Evolutionary conservation across 805 yeast species (phyloP).

Genomic region (Priceomyces melissophilus): DNA sequence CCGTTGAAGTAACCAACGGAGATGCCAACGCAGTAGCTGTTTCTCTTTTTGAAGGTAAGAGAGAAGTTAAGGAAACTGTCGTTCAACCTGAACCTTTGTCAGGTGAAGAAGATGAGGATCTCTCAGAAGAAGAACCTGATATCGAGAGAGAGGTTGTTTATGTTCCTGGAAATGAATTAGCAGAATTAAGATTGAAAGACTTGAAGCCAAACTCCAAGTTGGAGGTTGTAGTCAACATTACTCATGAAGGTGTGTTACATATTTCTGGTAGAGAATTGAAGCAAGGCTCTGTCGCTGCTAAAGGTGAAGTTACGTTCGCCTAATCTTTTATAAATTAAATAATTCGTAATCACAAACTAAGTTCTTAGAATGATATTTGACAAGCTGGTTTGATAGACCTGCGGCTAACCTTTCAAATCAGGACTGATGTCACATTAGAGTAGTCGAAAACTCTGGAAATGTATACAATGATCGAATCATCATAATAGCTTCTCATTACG

Average conservation of each 20-base stretch:
- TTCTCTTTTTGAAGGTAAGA: conserved; percentile 80
- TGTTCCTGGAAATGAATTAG: conserved; percentile 70
- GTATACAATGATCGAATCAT: too few relatives aligned
- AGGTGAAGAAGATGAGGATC: conserved; percentile 46
- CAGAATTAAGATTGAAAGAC: conserved; percentile 72
- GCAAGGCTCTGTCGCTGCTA: conserved; percentile 53
- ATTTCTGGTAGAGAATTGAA: conserved; percentile 65
- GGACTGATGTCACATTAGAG: too few relatives aligned
- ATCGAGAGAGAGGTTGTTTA: conserved; percentile 70
- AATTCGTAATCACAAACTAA: too few relatives aligned
- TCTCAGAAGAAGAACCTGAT: conserved; percentile 86
- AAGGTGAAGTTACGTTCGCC: conserved; percentile 44
- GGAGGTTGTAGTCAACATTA: conserved; percentile 65
- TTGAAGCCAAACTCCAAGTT: conserved; percentile 61
- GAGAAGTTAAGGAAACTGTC: conserved; percentile 77
- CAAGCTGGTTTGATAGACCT: too few relatives aligned
- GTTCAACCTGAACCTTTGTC: conserved; percentile 62
- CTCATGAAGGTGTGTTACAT: conserved; percentile 62
- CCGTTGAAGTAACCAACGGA: conserved; percentile 60
- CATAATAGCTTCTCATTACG: too few relatives aligned
- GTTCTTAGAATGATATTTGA: too few relatives aligned
- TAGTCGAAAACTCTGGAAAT: too few relatives aligned
- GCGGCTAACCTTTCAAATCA: too few relatives aligned
- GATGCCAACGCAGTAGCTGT: conserved; percentile 57
- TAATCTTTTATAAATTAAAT: not conserved